Evolutionary conservation across 345 rosid species (phyloP).

Genomic region (Pelargonium nanum): DNA sequence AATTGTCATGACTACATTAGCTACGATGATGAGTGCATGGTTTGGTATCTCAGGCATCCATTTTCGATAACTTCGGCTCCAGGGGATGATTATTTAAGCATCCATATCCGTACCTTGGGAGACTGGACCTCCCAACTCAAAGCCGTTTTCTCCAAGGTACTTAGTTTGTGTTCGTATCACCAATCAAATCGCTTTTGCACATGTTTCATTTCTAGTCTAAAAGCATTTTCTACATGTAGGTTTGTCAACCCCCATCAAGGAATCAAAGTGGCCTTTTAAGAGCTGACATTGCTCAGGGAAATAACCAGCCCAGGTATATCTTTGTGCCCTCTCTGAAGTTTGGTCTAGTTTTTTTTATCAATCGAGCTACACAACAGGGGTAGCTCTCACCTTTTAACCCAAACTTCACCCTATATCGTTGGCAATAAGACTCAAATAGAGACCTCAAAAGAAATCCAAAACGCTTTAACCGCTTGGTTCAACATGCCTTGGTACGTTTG

Average conservation of each 20-base stretch:
- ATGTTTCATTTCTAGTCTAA: not conserved
- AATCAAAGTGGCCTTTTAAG: conserved; percentile 51
- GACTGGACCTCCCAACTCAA: conserved; percentile 80
- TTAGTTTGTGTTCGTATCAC: too few species aligned
- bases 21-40: too few species aligned
- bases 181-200: not conserved
- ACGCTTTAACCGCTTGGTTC: too few species aligned
- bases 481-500: too few species aligned
- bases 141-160: conserved; percentile 46
- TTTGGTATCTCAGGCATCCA: conserved; percentile 37
- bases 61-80: conserved; percentile 67
- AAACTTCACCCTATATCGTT: too few species aligned
- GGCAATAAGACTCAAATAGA: too few species aligned
- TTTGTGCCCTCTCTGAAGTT: not conserved
- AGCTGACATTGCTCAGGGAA: conserved; percentile 35
- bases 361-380: too few species aligned
- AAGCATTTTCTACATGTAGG: conserved; percentile 16
- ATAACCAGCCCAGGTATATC: conserved; percentile 36
- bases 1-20: not conserved
- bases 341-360: not conserved
- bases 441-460: too few species aligned
- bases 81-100: conserved; percentile 49
- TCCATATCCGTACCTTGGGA: conserved; percentile 59
- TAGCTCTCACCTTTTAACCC: too few species aligned
- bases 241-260: conserved; percentile 46